Evolutionary conservation across 306 rosid species (phyloP).

Genomic region (Quillaja saponaria): DNA sequence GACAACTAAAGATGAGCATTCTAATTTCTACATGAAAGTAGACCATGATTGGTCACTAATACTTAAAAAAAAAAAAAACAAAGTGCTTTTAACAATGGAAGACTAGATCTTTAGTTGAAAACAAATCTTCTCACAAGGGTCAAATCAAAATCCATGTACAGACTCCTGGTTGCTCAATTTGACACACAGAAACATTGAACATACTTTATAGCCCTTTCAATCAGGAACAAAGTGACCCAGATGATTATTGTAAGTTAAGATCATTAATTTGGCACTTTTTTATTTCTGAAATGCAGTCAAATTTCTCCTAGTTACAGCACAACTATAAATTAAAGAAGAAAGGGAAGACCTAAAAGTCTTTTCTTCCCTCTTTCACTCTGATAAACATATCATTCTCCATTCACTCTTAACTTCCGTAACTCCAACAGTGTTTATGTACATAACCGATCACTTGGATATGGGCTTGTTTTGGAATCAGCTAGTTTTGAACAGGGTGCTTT

Average conservation of each 20-base stretch:
- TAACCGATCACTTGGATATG: conserved; percentile 7
- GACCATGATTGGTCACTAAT: neutral
- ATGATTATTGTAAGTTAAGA: no score
- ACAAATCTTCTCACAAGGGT: no score
- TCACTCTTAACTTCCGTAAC: conserved; percentile 14
- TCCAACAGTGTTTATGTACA: neutral
- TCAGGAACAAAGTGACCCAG: no score
- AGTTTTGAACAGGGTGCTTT: conserved; percentile 10
- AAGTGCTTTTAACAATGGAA: no score
- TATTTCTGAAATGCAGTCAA: neutral
- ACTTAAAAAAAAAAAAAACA: no score
- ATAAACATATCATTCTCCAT: neutral
- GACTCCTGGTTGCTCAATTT: neutral
- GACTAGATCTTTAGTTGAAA: no score
- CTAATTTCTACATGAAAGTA: neutral
- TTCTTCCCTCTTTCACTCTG: neutral
- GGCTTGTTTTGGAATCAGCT: conserved; percentile 2
- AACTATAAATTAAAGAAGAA: neutral
- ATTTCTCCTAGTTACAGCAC: conserved; percentile 2
- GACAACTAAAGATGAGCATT: neutral
- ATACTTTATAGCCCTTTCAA: neutral
- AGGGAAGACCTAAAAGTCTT: conserved; percentile 1
- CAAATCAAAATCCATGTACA: neutral
- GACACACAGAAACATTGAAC: conserved; percentile 9
- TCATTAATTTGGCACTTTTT: no score